Evolutionary conservation across 129 eudicot genomes (phyloP), one percentile per base, ranked within the genome.

Genomic region (Flaveria trinervia): DNA sequence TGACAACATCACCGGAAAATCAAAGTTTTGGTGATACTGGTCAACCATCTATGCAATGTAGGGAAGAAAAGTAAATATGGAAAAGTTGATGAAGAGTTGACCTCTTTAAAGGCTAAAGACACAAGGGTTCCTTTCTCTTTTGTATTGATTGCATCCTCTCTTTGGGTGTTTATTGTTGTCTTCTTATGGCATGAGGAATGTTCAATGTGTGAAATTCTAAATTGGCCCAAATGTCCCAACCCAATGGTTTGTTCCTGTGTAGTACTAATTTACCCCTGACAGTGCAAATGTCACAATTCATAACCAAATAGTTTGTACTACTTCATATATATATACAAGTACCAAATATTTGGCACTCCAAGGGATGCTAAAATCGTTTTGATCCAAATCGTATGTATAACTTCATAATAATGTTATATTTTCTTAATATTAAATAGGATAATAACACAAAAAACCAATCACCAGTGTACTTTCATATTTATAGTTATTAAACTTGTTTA

Each of bases 41-140:
- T 36, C 60, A 75, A 75, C 49, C 50, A 1, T 62, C 22, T n/a
- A 75, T n/a, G 49, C 54, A 28, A 62, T 9, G 43, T 72, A 68
- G 16, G 51, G 23, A 33, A 33, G 39, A 33, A 33, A 72, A 72
- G 66, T 73, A n/a, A 48, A 73, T 41, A 51, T 72, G 66, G 50
- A 65, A 80, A 80, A 51, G 64, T 80, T 17, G 74, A 73, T 79
- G 50, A 80, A 57, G 75, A 59, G 79, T 80, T 80, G 79, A 80
- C 79, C 79, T 43, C 59, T 55, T 48, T 52, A 41, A 41, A 23
- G 25, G 41, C 74, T 74, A 65, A 55, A 66, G 84, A 74, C 79
- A 80, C 75, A 67, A 73, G 70, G 51, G 79, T 66, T 73, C 75
- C 84, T 80, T 80, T 80, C 79, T 55, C 74, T 50, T 79, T 72